Evolutionary conservation across 1,284 basidiomycete species (phyloP).

Genomic region (Xerocomus nothofagi): DNA sequence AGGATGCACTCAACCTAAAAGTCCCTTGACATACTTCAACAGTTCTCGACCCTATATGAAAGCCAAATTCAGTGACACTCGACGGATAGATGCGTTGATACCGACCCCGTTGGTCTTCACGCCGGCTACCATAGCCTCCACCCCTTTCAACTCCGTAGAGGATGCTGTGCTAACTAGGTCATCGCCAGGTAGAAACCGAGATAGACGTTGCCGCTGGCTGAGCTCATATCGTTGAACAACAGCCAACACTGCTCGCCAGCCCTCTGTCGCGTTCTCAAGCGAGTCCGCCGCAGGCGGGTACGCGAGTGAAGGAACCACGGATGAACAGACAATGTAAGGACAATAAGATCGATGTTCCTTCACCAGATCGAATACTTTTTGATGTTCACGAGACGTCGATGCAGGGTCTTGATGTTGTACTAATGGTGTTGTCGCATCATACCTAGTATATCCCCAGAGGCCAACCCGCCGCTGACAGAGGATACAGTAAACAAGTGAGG

Average conservation of each 20-base stretch:
- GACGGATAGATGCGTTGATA: slow-evolving; percentile 17
- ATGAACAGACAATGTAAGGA: slow-evolving; percentile 73
- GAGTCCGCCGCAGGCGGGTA: slow-evolving; percentile 27
- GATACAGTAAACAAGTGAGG: slow-evolving; percentile 58
- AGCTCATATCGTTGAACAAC: slow-evolving; percentile 64
- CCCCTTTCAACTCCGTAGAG: slow-evolving; percentile 44
- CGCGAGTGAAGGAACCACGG: slow-evolving; percentile 60
- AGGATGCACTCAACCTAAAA: slow-evolving; percentile 49
- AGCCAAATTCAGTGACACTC: slow-evolving; percentile 4
- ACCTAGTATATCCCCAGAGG: slow-evolving; percentile 65
- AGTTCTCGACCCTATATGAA: slow-evolving; percentile 62
- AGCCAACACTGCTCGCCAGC: slow-evolving; percentile 72
- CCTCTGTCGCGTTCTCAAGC: slow-evolving; percentile 51
- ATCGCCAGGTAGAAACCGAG: slow-evolving; percentile 24
- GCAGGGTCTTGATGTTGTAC: slow-evolving; percentile 10
- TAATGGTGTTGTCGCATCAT: slow-evolving; percentile 13
- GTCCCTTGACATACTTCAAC: slow-evolving; percentile 67
- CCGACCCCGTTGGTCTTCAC: slow-evolving; percentile 72
- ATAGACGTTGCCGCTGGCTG: slow-evolving; percentile 53
- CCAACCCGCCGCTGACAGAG: slow-evolving; percentile 76
- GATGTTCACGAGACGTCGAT: slow-evolving; percentile 35
- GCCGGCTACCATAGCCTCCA: slow-evolving; percentile 70
- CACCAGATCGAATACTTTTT: slow-evolving; percentile 65
- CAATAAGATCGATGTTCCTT: slow-evolving; percentile 81
- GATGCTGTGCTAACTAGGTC: slow-evolving; percentile 10